Evolutionary conservation across 495 filamentous ascomycete genomes (phyloP).

Genomic region (Parmelia sp.): DNA sequence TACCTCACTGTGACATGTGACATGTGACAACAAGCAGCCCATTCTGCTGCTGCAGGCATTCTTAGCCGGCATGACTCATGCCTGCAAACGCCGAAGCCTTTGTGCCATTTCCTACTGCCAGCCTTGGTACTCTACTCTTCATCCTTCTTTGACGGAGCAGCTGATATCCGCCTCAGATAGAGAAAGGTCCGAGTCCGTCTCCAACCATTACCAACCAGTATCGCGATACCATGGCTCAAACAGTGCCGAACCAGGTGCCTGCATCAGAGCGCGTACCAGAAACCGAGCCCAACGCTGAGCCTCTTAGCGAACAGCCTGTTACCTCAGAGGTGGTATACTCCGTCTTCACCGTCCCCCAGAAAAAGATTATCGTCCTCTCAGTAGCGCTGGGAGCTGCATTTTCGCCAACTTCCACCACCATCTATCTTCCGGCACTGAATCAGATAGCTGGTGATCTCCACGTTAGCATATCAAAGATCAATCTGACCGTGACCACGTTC

Average conservation of each 20-base stretch:
- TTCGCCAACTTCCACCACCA: conserved; percentile 40
- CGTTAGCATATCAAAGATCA: conserved; percentile 39
- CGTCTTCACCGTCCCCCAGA: conserved; percentile 17
- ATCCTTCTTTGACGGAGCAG: no score
- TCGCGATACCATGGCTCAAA: background rate
- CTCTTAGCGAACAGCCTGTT: conserved; percentile 8
- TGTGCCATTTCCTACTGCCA: no score
- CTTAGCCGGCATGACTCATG: no score
- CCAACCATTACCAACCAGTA: background rate
- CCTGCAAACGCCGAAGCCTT: no score
- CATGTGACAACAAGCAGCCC: no score
- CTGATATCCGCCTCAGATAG: background rate
- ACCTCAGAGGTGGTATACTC: conserved; percentile 18
- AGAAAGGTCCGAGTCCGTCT: background rate
- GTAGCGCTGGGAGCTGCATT: conserved; percentile 24
- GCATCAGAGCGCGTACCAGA: background rate
- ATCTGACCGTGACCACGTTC: conserved; percentile 48
- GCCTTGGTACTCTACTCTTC: no score
- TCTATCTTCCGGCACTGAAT: conserved; percentile 46
- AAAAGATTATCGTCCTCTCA: conserved; percentile 21
- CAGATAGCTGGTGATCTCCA: conserved; percentile 36
- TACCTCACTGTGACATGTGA: no score
- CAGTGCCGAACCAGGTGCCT: background rate
- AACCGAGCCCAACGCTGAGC: background rate
- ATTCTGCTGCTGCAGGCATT: no score